These are phyloP conservation scores for Osmanthus fragrans DNA, from an alignment of 257 asterid species.

Conservation along the genomic window DNA sequence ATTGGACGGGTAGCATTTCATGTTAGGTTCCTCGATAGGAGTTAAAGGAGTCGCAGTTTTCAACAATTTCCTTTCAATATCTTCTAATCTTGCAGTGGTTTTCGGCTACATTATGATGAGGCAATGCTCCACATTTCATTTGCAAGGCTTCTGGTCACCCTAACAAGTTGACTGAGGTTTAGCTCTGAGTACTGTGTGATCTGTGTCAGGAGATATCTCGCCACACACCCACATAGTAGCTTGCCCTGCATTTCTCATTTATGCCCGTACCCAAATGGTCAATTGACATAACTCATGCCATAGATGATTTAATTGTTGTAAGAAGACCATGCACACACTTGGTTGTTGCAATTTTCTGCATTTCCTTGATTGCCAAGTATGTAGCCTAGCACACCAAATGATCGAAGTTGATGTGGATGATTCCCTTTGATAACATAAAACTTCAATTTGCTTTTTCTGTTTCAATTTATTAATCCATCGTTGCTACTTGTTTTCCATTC, in stretches of 20 bases:
- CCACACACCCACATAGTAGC: background rate
- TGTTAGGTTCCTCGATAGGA: background rate
- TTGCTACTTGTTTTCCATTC: constrained; percentile 12
- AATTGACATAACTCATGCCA: background rate
- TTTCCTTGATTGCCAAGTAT: background rate
- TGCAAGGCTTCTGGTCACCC: constrained; percentile 87
- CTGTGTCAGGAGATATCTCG: no score
- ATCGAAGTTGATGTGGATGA: background rate
- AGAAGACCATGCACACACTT: no score
- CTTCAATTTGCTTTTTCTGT: no score
- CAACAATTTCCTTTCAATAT: background rate
- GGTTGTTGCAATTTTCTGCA: no score
- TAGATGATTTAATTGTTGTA: background rate
- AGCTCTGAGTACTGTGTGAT: background rate
- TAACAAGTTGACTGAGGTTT: constrained; percentile 61
- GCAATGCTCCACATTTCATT: constrained; percentile 88
- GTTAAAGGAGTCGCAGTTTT: background rate
- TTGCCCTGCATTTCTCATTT: background rate
- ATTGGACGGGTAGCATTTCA: background rate
- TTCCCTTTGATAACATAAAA: no score
- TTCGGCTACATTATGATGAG: constrained; percentile 63
- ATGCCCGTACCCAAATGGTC: background rate
- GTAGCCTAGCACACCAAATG: background rate
- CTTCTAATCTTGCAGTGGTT: constrained; percentile 12
- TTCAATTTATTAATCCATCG: background rate